Evolutionary conservation across 768 basidiomycete genomes (phyloP), one percentile per base, ranked within the genome.

Genomic region (Naganishia kalamii): DNA sequence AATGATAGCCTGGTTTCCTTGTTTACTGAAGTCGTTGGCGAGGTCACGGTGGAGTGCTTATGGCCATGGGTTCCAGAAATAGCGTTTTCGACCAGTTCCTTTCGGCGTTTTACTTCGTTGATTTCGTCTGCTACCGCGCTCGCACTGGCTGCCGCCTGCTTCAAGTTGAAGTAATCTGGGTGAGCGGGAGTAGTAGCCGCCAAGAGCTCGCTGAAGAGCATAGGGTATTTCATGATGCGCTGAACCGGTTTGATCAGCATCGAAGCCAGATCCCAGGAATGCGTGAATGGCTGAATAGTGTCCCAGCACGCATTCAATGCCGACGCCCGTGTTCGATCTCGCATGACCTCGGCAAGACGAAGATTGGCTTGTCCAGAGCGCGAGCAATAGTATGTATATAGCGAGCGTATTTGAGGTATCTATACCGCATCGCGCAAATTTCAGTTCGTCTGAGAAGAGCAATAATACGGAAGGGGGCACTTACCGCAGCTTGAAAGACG

Each of bases 71-170:
- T 69, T 29, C 69, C 66, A 23, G 59, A 44, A n/a, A 77, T 74
- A 23, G 74, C 71, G 23, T 70, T 66, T 12, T 74, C 74, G 3
- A 78, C 78, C 1, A 75, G 87, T 65, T 92, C 88, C 65, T 92
- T 92, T 62, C 92, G 83, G 60, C 83, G 80, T 67, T 83, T 85
- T 27, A 92, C 84, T 70, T 88, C 87, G n/a, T 80, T 78, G 49
- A 89, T 82, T 63, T 86, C 84, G 54, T 84, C 83, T 4, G 81
- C 74, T 35, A 90, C 79, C 1, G 69, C 41, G 17, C 69, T 47
- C 21, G 76, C 69, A 29, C 69, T 67, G 80, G 78, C 48, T 79
- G 81, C 50, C 78, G 83, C 66, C 85, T 73, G 63, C 52, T 72
- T 62, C 65, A 79, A 72, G 33, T 68, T 66, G 64, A 73, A 74